Evolutionary conservation across 2,329 filamentous ascomycete genomes (phyloP), one percentile per base, ranked within the genome.

Genomic region (Zymoseptoria ardabiliae): DNA sequence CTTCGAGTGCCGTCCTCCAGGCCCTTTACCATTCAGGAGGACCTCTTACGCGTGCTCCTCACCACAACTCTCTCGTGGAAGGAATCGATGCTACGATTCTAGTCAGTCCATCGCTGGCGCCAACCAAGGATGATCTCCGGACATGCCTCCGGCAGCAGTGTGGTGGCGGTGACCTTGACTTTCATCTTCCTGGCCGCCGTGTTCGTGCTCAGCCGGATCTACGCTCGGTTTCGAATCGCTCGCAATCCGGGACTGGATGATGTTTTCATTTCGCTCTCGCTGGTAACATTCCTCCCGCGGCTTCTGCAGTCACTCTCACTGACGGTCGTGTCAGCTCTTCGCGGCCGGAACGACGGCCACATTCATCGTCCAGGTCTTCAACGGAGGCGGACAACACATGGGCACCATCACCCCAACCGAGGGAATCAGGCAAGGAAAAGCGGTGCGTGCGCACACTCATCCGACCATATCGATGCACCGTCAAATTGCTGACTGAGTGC

Each of bases 191-290:
- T 69, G 2, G 66, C 66, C 2, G 58, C 57, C 4, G 54, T 65
- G 13, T 61, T 63, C 9, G 64, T 65, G 9, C 41, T 58, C 1
- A 41, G 66, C 13, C 65, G 67, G n/a, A 28, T 68, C 4, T 66
- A 63, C 41, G 66, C 62, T 10, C 53, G 67, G 20, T 55, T 69
- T 11, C 52, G 50, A 3, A 57, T 69, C 21, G 61, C 59, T 17
- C 56, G 58, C 23, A 64, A 63, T 56, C 60, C 65, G 28, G 68
- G 68, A 25, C 50, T 56, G 45, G 66, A 69, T 50, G 68, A 70
- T 59, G 41, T 63, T 17, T 61, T 64, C n/a, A 66, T 69, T 45
- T n/a, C 54, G 17, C 19, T 62, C 25, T 61, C 65, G 3, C 59
- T 66, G 58, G 64, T 66, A 50, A 45, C 56, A 28, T 1, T 41